These are phyloP conservation scores for Plasmodium gonderi DNA, from an alignment of 169 alveolate genomes.

Conservation along the genomic window DNA sequence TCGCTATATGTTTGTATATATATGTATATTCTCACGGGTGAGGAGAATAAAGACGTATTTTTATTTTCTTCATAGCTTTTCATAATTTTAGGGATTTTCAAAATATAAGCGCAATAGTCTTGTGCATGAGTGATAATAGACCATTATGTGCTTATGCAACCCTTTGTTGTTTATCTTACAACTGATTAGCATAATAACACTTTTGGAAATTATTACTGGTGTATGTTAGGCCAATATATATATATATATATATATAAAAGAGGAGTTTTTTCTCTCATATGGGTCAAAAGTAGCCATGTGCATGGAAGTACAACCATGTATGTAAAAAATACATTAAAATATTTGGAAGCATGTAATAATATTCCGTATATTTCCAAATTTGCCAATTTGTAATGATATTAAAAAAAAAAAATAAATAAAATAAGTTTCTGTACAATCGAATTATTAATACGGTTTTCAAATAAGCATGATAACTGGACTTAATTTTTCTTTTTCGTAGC, in stretches of 20 bases:
- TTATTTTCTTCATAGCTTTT: neutral
- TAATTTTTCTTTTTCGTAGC: neutral
- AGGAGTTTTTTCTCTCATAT: too few relatives aligned
- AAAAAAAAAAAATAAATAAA: neutral
- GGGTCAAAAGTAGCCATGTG: too few relatives aligned
- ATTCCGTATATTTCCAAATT: too few relatives aligned
- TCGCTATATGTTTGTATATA: neutral
- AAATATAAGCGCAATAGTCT: neutral
- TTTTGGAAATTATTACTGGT: neutral
- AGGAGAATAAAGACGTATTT: neutral
- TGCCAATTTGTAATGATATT: too few relatives aligned
- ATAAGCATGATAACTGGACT: neutral
- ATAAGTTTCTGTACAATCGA: neutral
- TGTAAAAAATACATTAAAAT: too few relatives aligned
- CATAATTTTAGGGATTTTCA: neutral
- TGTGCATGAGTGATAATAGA: too few relatives aligned
- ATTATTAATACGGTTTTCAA: neutral
- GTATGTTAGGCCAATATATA: neutral
- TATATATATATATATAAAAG: too few relatives aligned
- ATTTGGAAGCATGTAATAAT: too few relatives aligned
- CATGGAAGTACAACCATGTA: too few relatives aligned
- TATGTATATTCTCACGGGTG: neutral
- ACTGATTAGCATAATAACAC: neutral
- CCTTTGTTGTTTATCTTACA: neutral
- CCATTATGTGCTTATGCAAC: neutral